Base-by-base conservation (phyloP, 208 protist genomes). In the Leishmania martiniquensis region DNA sequence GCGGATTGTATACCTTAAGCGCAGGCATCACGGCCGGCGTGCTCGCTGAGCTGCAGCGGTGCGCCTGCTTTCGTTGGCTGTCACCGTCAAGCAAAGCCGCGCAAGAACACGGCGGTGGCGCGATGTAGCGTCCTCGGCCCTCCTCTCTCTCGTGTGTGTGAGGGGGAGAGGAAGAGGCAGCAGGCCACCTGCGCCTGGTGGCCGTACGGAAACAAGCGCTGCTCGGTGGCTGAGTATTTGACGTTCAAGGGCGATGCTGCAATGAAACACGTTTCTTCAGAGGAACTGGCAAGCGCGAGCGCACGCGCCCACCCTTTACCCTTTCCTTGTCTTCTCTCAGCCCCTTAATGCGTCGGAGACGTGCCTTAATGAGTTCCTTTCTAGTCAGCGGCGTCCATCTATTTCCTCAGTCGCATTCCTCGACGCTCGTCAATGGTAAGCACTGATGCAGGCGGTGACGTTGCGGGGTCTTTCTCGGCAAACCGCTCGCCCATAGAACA, bases 401-500 rank as follows among this genome's bases (percentile, higher is more conserved):
- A 25, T 9, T n/a, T 15, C 29, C 68, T 6, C 25, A 32, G 47
- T 15, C 54, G 12, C 32, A 17, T 57, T 57, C 7, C 29, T 57
- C 6, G 17, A 72, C 5, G 29, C 20, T 67, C 17, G 1, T 32
- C 2, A 70, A 77, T 77, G 47, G 60, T 42, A 34, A 69, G 49
- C 32, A 70, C 32, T 29, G 25, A 20, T 34, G 34, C 29, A 37
- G 32, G 29, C 74, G 37, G 32, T 65, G 60, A 52, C 57, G 4
- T n/a, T 42, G 45, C n/a, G 12, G 42, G 39, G 42, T 69, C 65
- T 15, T n/a, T 25, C 44, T n/a, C 70, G 17, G 6, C 52, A 15
- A 55, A 17, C 7, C 37, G 70, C 65, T 68, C 54, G 25, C 29
- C 25, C 54, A 6, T 68, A 29, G 25, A 83, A 6, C 78, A 82